A percentile compares a stretch with the other conserved stretches of the same genome.
Conservation (phyloP, 176 grass and related monocot species). For the Guadua angustifolia region DNA sequence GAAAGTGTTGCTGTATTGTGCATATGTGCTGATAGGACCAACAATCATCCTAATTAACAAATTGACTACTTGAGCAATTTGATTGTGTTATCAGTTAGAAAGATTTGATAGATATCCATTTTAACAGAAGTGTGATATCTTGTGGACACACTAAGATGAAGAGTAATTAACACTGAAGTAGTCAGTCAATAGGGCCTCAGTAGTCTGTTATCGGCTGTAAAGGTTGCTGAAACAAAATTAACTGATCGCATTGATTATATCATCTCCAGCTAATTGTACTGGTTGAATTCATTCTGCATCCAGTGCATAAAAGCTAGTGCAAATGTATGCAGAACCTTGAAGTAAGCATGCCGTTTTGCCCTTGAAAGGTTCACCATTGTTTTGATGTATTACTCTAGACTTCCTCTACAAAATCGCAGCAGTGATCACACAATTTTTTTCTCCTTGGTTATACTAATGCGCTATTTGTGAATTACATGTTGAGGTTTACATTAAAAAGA, state of each 20-base stretch:
- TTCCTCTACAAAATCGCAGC: conserved; percentile 12
- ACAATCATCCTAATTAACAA: background rate
- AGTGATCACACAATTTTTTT: background rate
- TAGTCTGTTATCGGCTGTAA: background rate
- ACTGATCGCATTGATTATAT: background rate
- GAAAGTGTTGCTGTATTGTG: conserved; percentile 1
- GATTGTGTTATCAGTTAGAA: background rate
- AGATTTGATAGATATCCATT: background rate
- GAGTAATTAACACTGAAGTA: conserved; percentile 13
- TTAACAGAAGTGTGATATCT: background rate
- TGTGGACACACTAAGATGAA: conserved; percentile 4
- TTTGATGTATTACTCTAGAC: background rate
- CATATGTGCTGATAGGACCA: background rate
- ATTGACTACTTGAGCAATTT: background rate
- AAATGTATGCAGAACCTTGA: background rate
- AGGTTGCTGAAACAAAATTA: conserved; percentile 3
- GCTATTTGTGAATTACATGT: background rate
- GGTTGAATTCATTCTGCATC: background rate
- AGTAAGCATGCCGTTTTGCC: background rate
- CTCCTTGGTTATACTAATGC: background rate
- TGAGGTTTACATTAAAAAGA: background rate
- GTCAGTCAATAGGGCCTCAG: background rate
- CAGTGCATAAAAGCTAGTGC: background rate
- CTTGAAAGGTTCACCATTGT: background rate
- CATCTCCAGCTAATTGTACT: conserved; percentile 17